Base-by-base conservation (phyloP, 2,329 filamentous ascomycete species). In the Monosporascus sp. region DNA sequence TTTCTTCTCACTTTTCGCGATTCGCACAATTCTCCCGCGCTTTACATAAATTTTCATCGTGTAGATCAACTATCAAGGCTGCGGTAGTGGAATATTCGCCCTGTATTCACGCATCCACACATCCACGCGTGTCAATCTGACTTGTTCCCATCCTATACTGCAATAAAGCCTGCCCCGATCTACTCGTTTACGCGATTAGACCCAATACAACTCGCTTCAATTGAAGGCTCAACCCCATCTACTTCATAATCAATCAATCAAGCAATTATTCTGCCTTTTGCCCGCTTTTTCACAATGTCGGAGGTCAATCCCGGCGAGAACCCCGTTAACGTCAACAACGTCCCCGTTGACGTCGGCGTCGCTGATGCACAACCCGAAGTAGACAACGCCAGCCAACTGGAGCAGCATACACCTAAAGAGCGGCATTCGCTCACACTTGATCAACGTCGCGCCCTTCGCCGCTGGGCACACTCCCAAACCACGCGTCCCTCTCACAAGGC, bases 371-470 rank as follows among this genome's bases (percentile, higher is more conserved):
- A 25, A 6, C n/a, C 8, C 17, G 42, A 31, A 15, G 20, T 46
- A 8, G 42, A 15, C 24, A 24, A 46, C 14, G 20, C 20, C 17
- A 46, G 42, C 41, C n/a, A 44, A 17, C 11, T 46, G 20, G 11
- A 25, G 38, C 38, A 47, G 53, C 63, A 55, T 37, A 61, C 64
- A 4, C 56, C 66, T 48, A 75, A 72, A 56, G 81, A 84, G 66
- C 79, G 81, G 9, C 79, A 83, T 59, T 83, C 81, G 1, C 69
- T 84, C 50, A 83, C 81, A 22, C 79, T 84, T 54, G 81, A 84
- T 62, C 81, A 84, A 65, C 80, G 81, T 36, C 80, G 81, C 57
- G 79, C 80, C 25, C 72, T 84, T 49, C 79, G 81, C 24, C 74
- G 78, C 57, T 84, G 81, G 81, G 81, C 81, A 24, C 80, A 80